Conservation (phyloP, 2,329 filamentous ascomycete genomes). For the Penicillium sp. region DNA sequence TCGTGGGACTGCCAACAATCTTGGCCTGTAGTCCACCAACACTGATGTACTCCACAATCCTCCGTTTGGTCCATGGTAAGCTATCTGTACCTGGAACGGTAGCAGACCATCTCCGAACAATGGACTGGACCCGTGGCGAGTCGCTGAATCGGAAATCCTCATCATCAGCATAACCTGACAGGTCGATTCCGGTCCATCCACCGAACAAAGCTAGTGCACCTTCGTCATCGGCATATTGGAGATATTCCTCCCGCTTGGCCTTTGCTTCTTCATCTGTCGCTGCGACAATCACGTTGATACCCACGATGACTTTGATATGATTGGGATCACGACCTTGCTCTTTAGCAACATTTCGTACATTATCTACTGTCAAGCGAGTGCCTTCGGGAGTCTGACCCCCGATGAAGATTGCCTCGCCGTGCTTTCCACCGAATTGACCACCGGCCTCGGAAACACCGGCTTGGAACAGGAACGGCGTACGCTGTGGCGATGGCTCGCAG, state of each 20-base stretch:
- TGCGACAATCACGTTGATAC: conserved; percentile 43
- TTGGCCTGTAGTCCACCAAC: conserved; percentile 11
- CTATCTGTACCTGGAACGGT: conserved; percentile 35
- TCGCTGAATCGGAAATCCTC: conserved; percentile 42
- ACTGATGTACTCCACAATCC: conserved; percentile 28
- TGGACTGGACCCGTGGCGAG: conserved; percentile 32
- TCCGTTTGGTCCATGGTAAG: conserved; percentile 32
- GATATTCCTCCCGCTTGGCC: conserved; percentile 41
- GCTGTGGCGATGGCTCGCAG: conserved; percentile 42
- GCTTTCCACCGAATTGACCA: conserved; percentile 41
- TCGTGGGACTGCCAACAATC: conserved; percentile 2
- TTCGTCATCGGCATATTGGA: conserved; percentile 42
- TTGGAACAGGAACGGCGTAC: conserved; percentile 47
- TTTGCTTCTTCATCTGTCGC: conserved; percentile 44
- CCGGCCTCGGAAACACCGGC: conserved; percentile 46
- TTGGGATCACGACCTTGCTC: conserved; percentile 37
- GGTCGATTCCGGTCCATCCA: conserved; percentile 42
- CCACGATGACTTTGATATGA: conserved; percentile 23
- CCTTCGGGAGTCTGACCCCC: conserved; percentile 41
- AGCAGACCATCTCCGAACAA: conserved; percentile 36
- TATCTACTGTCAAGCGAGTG: conserved; percentile 37
- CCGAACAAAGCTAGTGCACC: conserved; percentile 44
- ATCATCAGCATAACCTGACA: conserved; percentile 31
- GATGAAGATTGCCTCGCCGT: conserved; percentile 46
- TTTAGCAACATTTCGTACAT: conserved; percentile 36